phyloP scores from a whole-genome alignment of 306 rosid genomes.

The Medicago ruthenica region DNA sequence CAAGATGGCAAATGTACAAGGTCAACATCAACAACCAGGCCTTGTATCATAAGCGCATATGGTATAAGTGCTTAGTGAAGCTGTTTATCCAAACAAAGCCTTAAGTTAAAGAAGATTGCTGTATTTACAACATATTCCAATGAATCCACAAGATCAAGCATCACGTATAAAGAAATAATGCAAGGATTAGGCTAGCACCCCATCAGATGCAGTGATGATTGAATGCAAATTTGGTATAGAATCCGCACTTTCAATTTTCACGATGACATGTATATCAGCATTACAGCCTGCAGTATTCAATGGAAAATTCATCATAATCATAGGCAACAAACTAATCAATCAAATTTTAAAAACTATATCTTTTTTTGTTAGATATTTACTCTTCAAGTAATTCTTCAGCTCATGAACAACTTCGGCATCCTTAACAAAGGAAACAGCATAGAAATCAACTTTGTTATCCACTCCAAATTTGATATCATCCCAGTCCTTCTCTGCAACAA shows the following conservation, averaged over 20 bases:
- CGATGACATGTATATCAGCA: conserved; percentile 94
- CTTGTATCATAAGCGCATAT: neutral
- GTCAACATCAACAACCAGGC: neutral
- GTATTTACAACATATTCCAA: conserved; percentile 18
- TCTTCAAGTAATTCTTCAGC: conserved; percentile 85
- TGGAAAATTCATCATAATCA: conserved; percentile 26
- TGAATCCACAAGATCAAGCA: conserved; percentile 3
- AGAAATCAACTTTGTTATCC: conserved; percentile 94
- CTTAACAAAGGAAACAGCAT: conserved; percentile 99
- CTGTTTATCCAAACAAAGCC: neutral
- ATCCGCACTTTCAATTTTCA: conserved; percentile 96
- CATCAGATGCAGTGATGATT: conserved; percentile 75
- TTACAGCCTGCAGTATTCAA: conserved; percentile 65
- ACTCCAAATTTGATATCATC: conserved; percentile 99
- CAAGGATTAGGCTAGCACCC: conserved; percentile 49
- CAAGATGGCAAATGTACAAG: conserved; percentile 22
- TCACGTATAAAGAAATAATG: conserved; percentile 28
- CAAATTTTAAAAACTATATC: neutral
- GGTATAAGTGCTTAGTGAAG: neutral
- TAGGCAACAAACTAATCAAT: conserved; percentile 6
- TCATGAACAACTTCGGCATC: conserved; percentile 95
- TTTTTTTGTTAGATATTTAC: conserved; percentile 46
- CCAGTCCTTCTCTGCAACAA: conserved; percentile 98
- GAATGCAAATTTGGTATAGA: conserved; percentile 94
- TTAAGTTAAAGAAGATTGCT: conserved; percentile 2